Percentiles rank a stretch among this genome's conserved stretches.
phyloP scores from a whole-genome alignment of 2,329 filamentous ascomycete species.

The Pestalotiopsis fici region DNA sequence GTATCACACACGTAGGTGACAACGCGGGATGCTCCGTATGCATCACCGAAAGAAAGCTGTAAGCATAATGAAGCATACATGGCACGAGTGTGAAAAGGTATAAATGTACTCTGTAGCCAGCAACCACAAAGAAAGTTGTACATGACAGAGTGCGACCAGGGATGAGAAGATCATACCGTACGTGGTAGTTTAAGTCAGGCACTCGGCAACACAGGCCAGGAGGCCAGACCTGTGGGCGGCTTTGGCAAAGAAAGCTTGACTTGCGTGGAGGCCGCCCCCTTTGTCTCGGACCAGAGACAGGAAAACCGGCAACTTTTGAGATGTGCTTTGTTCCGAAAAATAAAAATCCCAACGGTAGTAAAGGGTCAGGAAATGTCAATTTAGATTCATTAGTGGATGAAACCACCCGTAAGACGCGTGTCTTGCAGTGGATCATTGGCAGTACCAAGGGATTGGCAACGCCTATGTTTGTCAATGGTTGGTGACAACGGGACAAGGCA shows the following conservation, averaged over 20 bases:
- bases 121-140: no score
- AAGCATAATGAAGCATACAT: no score
- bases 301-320: background rate
- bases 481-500: background rate
- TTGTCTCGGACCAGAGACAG: background rate
- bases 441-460: background rate
- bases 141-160: background rate
- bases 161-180: background rate
- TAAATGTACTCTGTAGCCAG: no score
- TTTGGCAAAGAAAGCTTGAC: background rate
- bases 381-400: slow-evolving; percentile 2
- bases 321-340: background rate
- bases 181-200: background rate
- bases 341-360: background rate
- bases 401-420: slow-evolving; percentile 10
- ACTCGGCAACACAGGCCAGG: background rate
- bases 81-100: no score
- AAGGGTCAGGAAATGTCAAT: background rate
- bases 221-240: background rate
- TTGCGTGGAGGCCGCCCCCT: background rate
- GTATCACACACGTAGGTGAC: background rate
- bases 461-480: background rate
- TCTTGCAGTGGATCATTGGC: slow-evolving; percentile 3
- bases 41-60: background rate
- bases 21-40: background rate